Base-by-base conservation (phyloP, 2,329 filamentous ascomycete species). In the Davidsoniella australis region DNA sequence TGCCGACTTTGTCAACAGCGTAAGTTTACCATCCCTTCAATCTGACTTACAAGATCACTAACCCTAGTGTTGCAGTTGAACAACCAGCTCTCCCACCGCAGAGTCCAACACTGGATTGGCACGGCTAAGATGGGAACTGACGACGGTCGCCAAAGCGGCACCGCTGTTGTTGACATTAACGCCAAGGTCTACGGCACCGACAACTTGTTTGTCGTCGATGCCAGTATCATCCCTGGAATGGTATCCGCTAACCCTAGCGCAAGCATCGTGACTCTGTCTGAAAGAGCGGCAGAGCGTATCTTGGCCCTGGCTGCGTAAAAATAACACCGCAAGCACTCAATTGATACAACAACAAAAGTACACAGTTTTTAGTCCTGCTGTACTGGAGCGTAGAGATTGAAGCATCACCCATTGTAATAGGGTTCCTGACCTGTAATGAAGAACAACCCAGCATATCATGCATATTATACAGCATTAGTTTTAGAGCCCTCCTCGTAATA, bases 181-280 rank as follows among this genome's bases (percentile, higher is more conserved):
- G 73, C 76, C 50, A 75, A 72, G 62, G 76, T 82, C 5, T 82
- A 75, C 57, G 78, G 78, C 37, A 82, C 74, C 0, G 75, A 81
- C 57, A 82, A 82, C 62, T 65, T 82, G 41, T 81, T 78, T 57
- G 73, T 82, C 12, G 75, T 83, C 3, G 79, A 84, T 57, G 79
- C 74, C 0, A 74, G 72, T 53, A 78, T 84, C 57, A 80, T 82
- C 64, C 79, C 80, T 0, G 80, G 80, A 54, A 73, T 82, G 56
- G 70, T 78, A 2, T 78, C 77, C 0, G 76, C 78, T 16, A 85
- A 85, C 62, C 81, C 80, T 1, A 73, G 75, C 44, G 72, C 76
- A 1, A 71, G 76, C 38, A 75, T 82, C 56, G 76, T 82, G 59
- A 68, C 77, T 36, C 76, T 71, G 16, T 73, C 78, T 16, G 80